Conservation (phyloP, 306 rosid species). For the Cyamopsis tetragonoloba region DNA sequence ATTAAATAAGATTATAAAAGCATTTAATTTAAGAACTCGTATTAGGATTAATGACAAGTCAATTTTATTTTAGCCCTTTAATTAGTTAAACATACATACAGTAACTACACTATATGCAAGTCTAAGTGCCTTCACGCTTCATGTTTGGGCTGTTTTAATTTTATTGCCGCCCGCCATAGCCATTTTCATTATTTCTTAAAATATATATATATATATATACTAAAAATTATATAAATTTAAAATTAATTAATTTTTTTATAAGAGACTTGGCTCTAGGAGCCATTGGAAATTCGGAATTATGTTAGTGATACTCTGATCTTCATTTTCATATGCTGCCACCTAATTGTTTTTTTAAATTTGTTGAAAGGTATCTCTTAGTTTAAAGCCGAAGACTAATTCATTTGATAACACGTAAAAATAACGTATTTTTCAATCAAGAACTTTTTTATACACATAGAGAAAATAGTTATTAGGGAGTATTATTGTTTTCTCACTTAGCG, state of each 20-base stretch:
- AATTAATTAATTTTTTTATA: no score
- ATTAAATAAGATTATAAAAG: no score
- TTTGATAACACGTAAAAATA: no score
- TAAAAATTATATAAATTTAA: no score
- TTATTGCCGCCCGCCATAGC: conserved; percentile 19
- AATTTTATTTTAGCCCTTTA: conserved; percentile 31
- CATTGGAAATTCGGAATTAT: conserved; percentile 1
- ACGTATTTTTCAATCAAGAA: no score
- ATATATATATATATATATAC: no score
- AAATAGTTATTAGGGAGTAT: no score
- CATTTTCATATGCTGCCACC: conserved; percentile 28
- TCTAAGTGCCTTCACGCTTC: conserved; percentile 30
- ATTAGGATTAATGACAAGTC: conserved; percentile 19
- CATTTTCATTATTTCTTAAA: not conserved
- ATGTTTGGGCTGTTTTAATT: conserved; percentile 28
- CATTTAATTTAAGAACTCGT: not conserved
- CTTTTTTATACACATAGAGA: no score
- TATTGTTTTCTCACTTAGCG: not conserved
- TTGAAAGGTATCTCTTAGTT: no score
- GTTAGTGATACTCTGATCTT: conserved; percentile 17
- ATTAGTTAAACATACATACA: no score
- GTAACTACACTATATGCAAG: conserved; percentile 24
- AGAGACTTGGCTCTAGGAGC: conserved; percentile 22
- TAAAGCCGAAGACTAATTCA: no score
- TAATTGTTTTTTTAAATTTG: not conserved